Evolutionary conservation across 2,329 filamentous ascomycete genomes (phyloP).

Genomic region (Alternaria conjuncta): DNA sequence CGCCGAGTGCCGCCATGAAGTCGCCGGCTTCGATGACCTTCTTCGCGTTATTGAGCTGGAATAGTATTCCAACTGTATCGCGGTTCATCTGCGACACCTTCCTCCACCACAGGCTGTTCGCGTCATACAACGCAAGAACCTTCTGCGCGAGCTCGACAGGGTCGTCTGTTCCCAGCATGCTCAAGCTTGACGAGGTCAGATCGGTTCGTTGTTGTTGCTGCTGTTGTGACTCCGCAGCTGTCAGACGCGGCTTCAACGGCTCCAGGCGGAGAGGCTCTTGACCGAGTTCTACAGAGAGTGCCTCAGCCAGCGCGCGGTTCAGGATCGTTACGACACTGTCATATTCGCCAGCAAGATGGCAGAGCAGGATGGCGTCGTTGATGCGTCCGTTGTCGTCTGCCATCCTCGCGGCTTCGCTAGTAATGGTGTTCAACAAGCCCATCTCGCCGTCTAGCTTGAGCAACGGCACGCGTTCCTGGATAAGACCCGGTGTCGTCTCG

Average conservation of each 20-base stretch:
- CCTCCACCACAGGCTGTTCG: constrained; percentile 65
- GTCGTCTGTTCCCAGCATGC: constrained; percentile 71
- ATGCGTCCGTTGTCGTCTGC: constrained; percentile 94
- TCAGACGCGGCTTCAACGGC: constrained; percentile 75
- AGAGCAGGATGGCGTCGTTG: constrained; percentile 91
- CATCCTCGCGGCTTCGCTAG: constrained; percentile 86
- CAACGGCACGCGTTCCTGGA: constrained; percentile 82
- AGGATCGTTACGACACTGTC: constrained; percentile 91
- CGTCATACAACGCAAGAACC: constrained; percentile 68
- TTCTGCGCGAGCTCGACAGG: constrained; percentile 67
- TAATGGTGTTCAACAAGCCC: constrained; percentile 90
- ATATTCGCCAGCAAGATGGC: constrained; percentile 93
- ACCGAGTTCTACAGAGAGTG: constrained; percentile 83
- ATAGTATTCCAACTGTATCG: constrained; percentile 64
- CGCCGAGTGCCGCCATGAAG: constrained; percentile 69
- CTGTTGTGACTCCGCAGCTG: constrained; percentile 38
- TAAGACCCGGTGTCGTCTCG: constrained; percentile 80
- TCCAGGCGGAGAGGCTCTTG: constrained; percentile 79
- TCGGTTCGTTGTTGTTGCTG: constrained; percentile 38
- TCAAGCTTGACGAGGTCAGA: constrained; percentile 58
- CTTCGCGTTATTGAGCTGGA: constrained; percentile 68
- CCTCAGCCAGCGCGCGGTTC: constrained; percentile 88
- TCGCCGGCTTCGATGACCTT: constrained; percentile 62
- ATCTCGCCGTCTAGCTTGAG: constrained; percentile 81
- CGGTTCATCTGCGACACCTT: constrained; percentile 65